Conservation (phyloP, 345 rosid species). For the Bruguiera gymnorhiza region DNA sequence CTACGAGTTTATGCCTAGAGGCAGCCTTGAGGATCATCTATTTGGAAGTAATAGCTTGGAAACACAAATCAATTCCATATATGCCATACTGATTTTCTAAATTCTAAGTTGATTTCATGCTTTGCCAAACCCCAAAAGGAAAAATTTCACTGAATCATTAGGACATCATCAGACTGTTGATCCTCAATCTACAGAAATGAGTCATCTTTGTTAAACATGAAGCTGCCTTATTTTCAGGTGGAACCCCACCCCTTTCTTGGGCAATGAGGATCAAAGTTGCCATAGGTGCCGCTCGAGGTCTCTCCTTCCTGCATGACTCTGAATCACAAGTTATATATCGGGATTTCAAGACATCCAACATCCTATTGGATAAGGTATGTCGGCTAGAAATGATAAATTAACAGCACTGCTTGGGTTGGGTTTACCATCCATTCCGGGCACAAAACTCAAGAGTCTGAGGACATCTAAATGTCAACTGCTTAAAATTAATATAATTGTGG, state of each 20-base stretch:
- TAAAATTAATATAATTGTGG: neutral
- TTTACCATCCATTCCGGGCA: no score
- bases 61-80: no score
- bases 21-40: slow-evolving; percentile 83
- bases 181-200: neutral
- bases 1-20: slow-evolving; percentile 93
- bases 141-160: no score
- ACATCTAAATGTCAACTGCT: neutral
- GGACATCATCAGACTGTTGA: no score
- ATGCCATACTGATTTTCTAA: no score
- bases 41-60: slow-evolving; percentile 43
- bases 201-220: slow-evolving; percentile 1
- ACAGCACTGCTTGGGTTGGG: no score
- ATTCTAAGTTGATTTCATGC: no score
- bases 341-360: slow-evolving; percentile 87
- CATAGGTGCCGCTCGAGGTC: slow-evolving; percentile 84
- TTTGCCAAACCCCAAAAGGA: neutral
- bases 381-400: no score
- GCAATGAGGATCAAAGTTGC: slow-evolving; percentile 77
- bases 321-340: slow-evolving; percentile 87
- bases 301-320: slow-evolving; percentile 82
- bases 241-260: slow-evolving; percentile 82
- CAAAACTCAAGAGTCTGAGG: no score
- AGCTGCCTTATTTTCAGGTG: slow-evolving; percentile 44
- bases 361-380: slow-evolving; percentile 75